phyloP scores from a whole-genome alignment of 2,329 filamentous ascomycete species.

The Canariomyces notabilis region DNA sequence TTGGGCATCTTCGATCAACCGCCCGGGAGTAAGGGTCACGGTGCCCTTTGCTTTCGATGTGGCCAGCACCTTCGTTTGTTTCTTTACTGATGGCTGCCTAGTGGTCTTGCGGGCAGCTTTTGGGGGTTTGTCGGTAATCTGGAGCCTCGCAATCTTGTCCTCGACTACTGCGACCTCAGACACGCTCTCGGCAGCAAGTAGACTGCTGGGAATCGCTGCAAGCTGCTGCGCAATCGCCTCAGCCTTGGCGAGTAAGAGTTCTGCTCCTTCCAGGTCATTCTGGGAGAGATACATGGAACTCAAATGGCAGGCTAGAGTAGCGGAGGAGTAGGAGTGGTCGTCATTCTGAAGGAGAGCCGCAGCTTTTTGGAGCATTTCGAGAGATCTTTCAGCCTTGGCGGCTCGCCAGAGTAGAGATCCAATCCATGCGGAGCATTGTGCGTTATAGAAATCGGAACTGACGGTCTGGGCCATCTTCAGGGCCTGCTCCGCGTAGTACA shows the following conservation, averaged over 20 bases:
- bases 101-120: slow-evolving; percentile 26
- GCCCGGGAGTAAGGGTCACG: slow-evolving; percentile 23
- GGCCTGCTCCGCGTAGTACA: slow-evolving; percentile 83
- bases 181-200: neutral
- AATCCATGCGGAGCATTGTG: slow-evolving; percentile 51
- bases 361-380: slow-evolving; percentile 49
- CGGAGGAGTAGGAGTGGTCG: slow-evolving; percentile 39
- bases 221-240: slow-evolving; percentile 42
- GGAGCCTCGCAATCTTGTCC: slow-evolving; percentile 33
- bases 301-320: slow-evolving; percentile 50
- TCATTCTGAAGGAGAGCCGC: slow-evolving; percentile 45
- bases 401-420: slow-evolving; percentile 53
- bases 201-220: slow-evolving; percentile 14
- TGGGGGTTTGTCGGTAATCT: slow-evolving; percentile 30
- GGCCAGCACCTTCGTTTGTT: slow-evolving; percentile 19
- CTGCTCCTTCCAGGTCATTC: slow-evolving; percentile 40
- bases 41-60: slow-evolving; percentile 25
- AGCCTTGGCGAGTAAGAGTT: slow-evolving; percentile 42
- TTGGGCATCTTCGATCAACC: slow-evolving; percentile 29
- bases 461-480: slow-evolving; percentile 69
- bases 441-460: slow-evolving; percentile 53
- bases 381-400: slow-evolving; percentile 55
- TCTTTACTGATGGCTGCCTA: slow-evolving; percentile 26
- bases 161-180: slow-evolving; percentile 30
- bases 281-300: slow-evolving; percentile 51